Conservation (phyloP, 345 rosid species). For the Punica granatum region DNA sequence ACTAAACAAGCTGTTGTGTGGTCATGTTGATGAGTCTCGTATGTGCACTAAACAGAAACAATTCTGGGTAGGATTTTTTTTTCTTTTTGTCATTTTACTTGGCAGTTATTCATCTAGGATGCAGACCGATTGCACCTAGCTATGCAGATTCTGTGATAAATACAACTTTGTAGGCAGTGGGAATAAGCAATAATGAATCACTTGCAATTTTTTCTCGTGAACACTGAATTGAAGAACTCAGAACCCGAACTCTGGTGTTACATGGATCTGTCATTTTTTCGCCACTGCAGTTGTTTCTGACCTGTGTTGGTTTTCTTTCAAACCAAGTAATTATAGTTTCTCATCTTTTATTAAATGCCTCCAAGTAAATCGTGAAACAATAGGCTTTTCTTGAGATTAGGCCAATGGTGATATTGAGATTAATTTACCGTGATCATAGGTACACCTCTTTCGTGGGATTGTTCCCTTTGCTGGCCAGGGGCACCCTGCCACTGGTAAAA, state of each 20-base stretch:
- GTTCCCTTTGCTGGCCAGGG: constrained; percentile 73
- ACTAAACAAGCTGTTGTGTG: neutral
- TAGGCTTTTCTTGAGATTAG: neutral
- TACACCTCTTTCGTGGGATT: constrained; percentile 75
- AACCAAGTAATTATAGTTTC: neutral
- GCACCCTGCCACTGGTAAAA: constrained; percentile 47
- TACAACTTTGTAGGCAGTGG: too few relatives aligned
- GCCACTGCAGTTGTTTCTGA: too few relatives aligned
- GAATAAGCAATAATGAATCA: too few relatives aligned
- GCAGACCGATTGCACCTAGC: too few relatives aligned
- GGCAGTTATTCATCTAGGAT: too few relatives aligned
- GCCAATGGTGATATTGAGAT: neutral
- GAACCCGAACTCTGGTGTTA: too few relatives aligned
- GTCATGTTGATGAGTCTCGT: neutral
- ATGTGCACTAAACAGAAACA: neutral
- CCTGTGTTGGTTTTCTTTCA: neutral
- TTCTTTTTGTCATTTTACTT: too few relatives aligned
- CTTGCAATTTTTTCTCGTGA: too few relatives aligned
- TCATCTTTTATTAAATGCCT: neutral
- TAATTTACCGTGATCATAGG: constrained; percentile 23
- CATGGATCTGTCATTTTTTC: too few relatives aligned
- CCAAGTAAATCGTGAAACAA: neutral
- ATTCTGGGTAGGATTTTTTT: neutral
- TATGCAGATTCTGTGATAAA: too few relatives aligned
- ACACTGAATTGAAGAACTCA: too few relatives aligned